Evolutionary conservation across 169 alveolate species (phyloP), one percentile per base, ranked within the genome.

Genomic region (Babesia divergens): DNA sequence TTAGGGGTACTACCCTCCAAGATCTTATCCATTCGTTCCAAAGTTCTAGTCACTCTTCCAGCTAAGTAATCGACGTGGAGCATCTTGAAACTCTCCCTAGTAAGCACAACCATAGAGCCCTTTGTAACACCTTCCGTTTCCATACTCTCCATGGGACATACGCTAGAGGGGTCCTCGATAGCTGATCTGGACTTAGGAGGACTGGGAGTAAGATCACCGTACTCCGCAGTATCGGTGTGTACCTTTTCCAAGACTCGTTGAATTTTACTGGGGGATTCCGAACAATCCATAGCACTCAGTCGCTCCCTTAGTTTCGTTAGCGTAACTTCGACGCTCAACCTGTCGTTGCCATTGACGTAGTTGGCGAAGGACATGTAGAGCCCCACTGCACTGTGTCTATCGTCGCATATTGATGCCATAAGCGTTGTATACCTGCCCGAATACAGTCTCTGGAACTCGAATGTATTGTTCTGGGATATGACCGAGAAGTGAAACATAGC

Each of bases 371-470:
- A 56, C 44, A 62, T 14, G 40, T 31, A 62, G 2, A 62, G 47
- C 1, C 29, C 46, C 22, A 44, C 28, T 28, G 59, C 52, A 9
- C 72, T 28, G 18, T 62, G 56, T 20, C 72, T 42, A 0, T 62
- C 59, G 3, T 62, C 72, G 35, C 49, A 42, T 13, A 43, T 14
- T 16, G 35, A 28, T 28, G 72, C 46, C 56, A 62, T 29, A 43
- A 62, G 35, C 22, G 72, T 58, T 22, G 47, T 62, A 18, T 47
- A 3, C 14, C 60, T 8, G 0, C 72, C 72, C 16, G 72, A 38
- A 14, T 18, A 29, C 24, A 62, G 20, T n/a, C 1, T 11, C 31
- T 29, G 37, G 49, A 44, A 13, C 9, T 14, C 2, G 31, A 20
- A 28, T 1, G 16, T 32, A 14, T n/a, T 32, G 1, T 2, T 14